Evolutionary conservation across 176 grass and related monocot genomes (phyloP), one percentile per base, ranked within the genome.

Genomic region (Oryza glaberrima): DNA sequence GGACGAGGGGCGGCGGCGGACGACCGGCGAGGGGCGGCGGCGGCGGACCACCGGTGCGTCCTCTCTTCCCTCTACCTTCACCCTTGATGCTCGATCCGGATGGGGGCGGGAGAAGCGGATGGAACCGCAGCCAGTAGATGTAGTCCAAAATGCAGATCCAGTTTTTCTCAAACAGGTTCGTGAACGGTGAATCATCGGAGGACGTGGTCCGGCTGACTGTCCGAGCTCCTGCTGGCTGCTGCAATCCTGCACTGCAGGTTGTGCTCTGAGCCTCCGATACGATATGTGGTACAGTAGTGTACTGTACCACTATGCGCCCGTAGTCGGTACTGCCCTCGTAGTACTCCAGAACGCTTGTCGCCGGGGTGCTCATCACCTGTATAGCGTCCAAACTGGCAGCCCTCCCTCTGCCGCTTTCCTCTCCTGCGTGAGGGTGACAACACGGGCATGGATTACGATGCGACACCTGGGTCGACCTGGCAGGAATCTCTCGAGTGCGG

Each of bases 401-500:
- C 11, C 30, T 32, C 36, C 23, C 11, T 5, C 13, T 17, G 41
- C 38, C 69, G 8, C 41, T 9, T 9, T 10, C 43, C 9, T 73
- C 43, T 10, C 43, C 9, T 73, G 70, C 12, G 43, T 71, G 87
- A 89, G 69, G 69, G 82, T 90, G 88, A 86, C 88, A 83, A 90
- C 36, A 86, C 88, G 68, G 73, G 73, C 78, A 77, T 80, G 70
- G 61, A 19, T 36, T 20, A 60, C 65, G 71, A 73, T 20, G 46
- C 65, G 65, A 73, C 72, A 60, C 78, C 83, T 77, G 75, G 35
- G 49, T 52, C 49, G 73, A 20, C 46, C 68, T 69, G 75, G 12
- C 83, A 77, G 84, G 88, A 87, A 83, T 86, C 88, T 90, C 83
- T 78, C 78, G 48, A 90, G 76, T 70, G 75, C 81, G 54, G 67